Percentiles rank a stretch among this genome's conserved stretches.
Conservation (phyloP, 2,329 filamentous ascomycete genomes). For the Phialemoniopsis sp. region DNA sequence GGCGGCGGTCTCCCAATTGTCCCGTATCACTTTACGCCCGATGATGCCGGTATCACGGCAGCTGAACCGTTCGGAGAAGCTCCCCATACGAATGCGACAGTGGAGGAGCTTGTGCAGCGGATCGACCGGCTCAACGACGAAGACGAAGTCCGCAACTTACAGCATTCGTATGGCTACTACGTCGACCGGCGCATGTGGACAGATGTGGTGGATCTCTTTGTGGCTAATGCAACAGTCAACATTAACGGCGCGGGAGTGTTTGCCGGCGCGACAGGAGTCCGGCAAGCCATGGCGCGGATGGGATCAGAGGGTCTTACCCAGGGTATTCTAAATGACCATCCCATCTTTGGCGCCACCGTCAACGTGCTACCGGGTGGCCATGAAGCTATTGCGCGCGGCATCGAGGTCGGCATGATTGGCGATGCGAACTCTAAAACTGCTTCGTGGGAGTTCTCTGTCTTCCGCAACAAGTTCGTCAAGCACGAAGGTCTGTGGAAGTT, state of each 20-base stretch:
- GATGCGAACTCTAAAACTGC: slow-evolving; percentile 5
- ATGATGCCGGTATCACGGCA: neutral
- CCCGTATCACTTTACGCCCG: slow-evolving; percentile 11
- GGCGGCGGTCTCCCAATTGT: slow-evolving; percentile 8
- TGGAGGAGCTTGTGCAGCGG: slow-evolving; percentile 7
- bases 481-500: slow-evolving; percentile 11
- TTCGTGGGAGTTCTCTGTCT: slow-evolving; percentile 11
- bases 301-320: slow-evolving; percentile 8
- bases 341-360: slow-evolving; percentile 9
- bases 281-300: slow-evolving; percentile 7
- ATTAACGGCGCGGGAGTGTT: slow-evolving; percentile 5
- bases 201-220: slow-evolving; percentile 10
- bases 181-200: slow-evolving; percentile 12
- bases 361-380: slow-evolving; percentile 4
- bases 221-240: slow-evolving; percentile 6
- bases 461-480: slow-evolving; percentile 9
- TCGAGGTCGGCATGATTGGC: slow-evolving; percentile 13
- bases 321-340: slow-evolving; percentile 12
- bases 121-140: slow-evolving; percentile 12
- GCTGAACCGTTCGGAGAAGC: neutral
- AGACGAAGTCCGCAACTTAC: slow-evolving; percentile 12
- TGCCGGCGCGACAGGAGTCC: slow-evolving; percentile 4
- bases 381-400: slow-evolving; percentile 7
- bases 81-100: neutral
- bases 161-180: slow-evolving; percentile 10